phyloP scores from a whole-genome alignment of 306 rosid genomes.

The Rosa chinensis region DNA sequence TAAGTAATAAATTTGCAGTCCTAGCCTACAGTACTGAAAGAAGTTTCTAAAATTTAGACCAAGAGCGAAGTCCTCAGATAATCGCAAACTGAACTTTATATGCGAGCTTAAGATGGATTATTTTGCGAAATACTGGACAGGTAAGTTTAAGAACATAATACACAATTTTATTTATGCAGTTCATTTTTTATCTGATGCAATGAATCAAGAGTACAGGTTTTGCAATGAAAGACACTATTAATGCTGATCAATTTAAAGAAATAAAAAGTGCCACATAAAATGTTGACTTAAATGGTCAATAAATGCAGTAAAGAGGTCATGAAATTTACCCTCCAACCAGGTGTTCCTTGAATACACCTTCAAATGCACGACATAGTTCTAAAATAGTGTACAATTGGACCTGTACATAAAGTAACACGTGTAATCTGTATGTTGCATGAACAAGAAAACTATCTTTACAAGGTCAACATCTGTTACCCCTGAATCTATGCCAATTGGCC shows the following conservation, averaged over 20 bases:
- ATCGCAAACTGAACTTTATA: neutral
- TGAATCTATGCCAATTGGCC: too few relatives aligned
- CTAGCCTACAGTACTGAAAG: neutral
- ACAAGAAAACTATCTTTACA: too few relatives aligned
- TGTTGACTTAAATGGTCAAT: too few relatives aligned
- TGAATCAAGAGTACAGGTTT: constrained; percentile 1
- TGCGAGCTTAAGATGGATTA: neutral
- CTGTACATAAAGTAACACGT: too few relatives aligned
- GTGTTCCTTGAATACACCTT: too few relatives aligned
- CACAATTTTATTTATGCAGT: neutral
- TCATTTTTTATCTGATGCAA: neutral
- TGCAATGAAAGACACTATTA: neutral
- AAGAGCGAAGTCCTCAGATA: neutral
- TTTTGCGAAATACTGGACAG: constrained; percentile 4
- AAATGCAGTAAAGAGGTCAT: too few relatives aligned
- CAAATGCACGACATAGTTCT: too few relatives aligned
- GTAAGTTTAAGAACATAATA: neutral
- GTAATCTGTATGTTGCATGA: too few relatives aligned
- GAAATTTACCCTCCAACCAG: too few relatives aligned
- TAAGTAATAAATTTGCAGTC: neutral
- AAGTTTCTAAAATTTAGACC: neutral
- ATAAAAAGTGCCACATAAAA: neutral
- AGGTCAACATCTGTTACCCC: too few relatives aligned
- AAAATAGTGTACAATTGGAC: too few relatives aligned
- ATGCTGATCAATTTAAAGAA: neutral